Evolutionary conservation across 73 alveolate genomes (phyloP).

Genomic region (Paramecium sonneborni): DNA sequence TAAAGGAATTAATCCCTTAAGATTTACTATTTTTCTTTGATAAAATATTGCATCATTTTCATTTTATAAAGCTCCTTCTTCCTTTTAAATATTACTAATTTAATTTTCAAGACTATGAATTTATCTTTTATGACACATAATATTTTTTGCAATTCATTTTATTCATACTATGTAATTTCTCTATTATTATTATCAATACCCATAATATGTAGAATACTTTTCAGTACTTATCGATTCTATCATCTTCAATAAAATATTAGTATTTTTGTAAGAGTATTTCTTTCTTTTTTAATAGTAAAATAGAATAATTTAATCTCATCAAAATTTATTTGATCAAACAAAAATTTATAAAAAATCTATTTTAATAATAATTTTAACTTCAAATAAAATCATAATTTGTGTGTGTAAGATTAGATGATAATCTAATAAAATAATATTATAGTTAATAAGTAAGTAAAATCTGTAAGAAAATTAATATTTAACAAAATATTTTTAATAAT

Average conservation of each 20-base stretch:
- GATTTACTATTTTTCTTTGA: background rate
- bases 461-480: no score
- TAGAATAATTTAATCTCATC: no score
- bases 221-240: background rate
- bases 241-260: background rate
- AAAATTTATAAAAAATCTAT: no score
- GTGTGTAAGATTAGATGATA: no score
- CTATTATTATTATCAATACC: background rate
- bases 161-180: background rate
- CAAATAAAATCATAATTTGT: no score
- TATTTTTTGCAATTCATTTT: background rate
- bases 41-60: slow-evolving; percentile 33
- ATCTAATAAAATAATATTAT: no score
- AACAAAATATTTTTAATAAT: no score
- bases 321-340: no score
- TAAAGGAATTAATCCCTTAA: background rate
- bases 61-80: background rate
- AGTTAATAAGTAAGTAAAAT: no score
- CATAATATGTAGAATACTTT: background rate
- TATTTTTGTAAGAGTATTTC: background rate
- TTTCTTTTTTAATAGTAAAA: background rate
- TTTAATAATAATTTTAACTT: no score
- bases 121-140: background rate
- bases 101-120: background rate
- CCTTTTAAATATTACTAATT: background rate